phyloP scores from a whole-genome alignment of 768 basidiomycete genomes.

The Tremella yokohamensis region DNA sequence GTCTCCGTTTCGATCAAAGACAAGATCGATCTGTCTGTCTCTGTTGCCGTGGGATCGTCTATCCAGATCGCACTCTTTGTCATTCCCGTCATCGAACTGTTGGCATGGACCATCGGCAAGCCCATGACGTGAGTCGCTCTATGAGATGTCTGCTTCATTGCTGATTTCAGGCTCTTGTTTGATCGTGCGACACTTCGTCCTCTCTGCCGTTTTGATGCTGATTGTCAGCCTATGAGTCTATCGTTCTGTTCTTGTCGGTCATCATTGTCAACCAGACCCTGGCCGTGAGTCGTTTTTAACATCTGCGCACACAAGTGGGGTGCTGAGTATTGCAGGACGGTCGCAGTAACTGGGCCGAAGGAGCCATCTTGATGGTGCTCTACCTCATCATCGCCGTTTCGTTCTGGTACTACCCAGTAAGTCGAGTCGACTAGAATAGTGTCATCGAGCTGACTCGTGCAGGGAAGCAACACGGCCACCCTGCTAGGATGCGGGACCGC shows the following conservation, averaged over 20 bases:
- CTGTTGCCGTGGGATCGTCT: constrained; percentile 85
- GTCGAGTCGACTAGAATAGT: constrained; percentile 5
- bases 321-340: background rate
- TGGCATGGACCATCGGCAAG: constrained; percentile 79
- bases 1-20: constrained; percentile 83
- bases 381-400: constrained; percentile 67
- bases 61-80: constrained; percentile 57
- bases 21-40: constrained; percentile 79
- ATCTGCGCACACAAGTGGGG: background rate
- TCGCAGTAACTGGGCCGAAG: constrained; percentile 70
- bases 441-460: background rate
- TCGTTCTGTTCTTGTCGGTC: constrained; percentile 58
- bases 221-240: constrained; percentile 65
- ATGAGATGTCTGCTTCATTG: background rate
- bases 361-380: constrained; percentile 69
- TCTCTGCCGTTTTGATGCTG: background rate
- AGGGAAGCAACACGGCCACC: constrained; percentile 39
- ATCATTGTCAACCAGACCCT: constrained; percentile 78
- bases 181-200: constrained; percentile 56
- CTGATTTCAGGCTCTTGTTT: constrained; percentile 65
- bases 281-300: constrained; percentile 63
- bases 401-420: constrained; percentile 50
- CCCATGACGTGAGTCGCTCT: constrained; percentile 46
- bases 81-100: constrained; percentile 61
- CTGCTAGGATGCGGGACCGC: constrained; percentile 24